Evolutionary conservation across 1,284 basidiomycete species (phyloP).

Genomic region (Tylopilus orsonianus): DNA sequence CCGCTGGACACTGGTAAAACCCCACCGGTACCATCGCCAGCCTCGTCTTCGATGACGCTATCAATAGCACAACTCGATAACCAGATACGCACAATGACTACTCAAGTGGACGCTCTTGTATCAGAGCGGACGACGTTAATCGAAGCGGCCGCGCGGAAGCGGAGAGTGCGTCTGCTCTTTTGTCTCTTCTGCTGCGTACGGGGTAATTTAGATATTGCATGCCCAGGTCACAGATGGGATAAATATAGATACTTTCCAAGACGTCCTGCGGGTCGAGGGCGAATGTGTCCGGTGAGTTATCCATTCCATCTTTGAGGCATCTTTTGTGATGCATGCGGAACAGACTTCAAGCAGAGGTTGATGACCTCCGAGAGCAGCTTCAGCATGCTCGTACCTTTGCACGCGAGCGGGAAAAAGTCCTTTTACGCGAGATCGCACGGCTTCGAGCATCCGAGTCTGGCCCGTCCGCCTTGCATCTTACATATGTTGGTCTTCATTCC

Average conservation of each 20-base stretch:
- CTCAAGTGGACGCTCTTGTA: slow-evolving; percentile 37
- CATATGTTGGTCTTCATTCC: slow-evolving; percentile 12
- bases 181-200: not conserved
- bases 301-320: not conserved
- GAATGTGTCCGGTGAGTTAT: slow-evolving; percentile 37
- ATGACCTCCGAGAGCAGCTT: slow-evolving; percentile 28
- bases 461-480: not conserved
- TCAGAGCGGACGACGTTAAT: slow-evolving; percentile 37
- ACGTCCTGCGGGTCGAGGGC: slow-evolving; percentile 31
- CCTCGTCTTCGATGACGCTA: slow-evolving; percentile 9
- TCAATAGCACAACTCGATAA: slow-evolving; percentile 33
- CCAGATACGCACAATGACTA: slow-evolving; percentile 36
- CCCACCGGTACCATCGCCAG: not conserved
- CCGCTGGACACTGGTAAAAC: not conserved
- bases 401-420: slow-evolving; percentile 20
- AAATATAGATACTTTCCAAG: slow-evolving; percentile 21
- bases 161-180: slow-evolving; percentile 22
- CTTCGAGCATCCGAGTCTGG: slow-evolving; percentile 10
- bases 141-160: slow-evolving; percentile 23
- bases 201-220: not conserved
- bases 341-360: slow-evolving; percentile 27
- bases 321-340: not conserved
- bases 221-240: slow-evolving; percentile 19
- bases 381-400: slow-evolving; percentile 16
- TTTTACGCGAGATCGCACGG: slow-evolving; percentile 28